Base-by-base conservation (phyloP, 805 yeast genomes). In the Pichia scutulata region DNA sequence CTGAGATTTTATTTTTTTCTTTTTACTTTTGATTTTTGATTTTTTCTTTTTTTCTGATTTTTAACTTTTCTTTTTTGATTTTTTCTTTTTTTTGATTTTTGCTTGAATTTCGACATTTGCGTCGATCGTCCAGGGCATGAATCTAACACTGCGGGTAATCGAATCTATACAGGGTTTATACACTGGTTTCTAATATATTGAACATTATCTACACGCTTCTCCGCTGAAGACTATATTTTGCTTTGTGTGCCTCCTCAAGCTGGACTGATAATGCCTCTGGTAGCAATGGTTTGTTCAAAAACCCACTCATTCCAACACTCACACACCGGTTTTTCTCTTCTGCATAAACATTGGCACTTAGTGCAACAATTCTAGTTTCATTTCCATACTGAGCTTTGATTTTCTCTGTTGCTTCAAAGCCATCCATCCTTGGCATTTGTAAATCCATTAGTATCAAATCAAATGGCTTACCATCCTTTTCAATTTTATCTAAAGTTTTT, bases 371-470 rank as follows among this genome's bases (percentile, higher is more conserved):
- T 18, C 65, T 58, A n/a, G 59, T 63, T 0, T 36, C 36, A 48
- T 59, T 64, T 1, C 50, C 50, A 52, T 73, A 74, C 24, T 58
- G 48, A 43, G 63, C 60, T 41, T 57, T 59, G 39, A 75, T 58
- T 49, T 73, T 77, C 10, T 60, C 61, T 0, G 78, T 70, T 1
- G 80, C 72, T 6, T 73, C 70, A n/a, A 78, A 69, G 1, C 86
- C 86, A 59, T 81, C 86, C 52, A 42, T 57, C 13, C 55, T 19
- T 7, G 60, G 58, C 60, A 57, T 57, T 36, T 57, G 81, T 22
- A 75, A 71, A 58, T 81, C 85, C 75, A 81, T 74, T 39, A 81
- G 65, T 19, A 81, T 72, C 39, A 76, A 69, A 55, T 78, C 80
- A 59, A 79, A 80, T 47, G 60, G 63, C 16, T 63, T 57, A 14